Evolutionary conservation across 495 filamentous ascomycete genomes (phyloP).

Genomic region (Tuber calosporum): DNA sequence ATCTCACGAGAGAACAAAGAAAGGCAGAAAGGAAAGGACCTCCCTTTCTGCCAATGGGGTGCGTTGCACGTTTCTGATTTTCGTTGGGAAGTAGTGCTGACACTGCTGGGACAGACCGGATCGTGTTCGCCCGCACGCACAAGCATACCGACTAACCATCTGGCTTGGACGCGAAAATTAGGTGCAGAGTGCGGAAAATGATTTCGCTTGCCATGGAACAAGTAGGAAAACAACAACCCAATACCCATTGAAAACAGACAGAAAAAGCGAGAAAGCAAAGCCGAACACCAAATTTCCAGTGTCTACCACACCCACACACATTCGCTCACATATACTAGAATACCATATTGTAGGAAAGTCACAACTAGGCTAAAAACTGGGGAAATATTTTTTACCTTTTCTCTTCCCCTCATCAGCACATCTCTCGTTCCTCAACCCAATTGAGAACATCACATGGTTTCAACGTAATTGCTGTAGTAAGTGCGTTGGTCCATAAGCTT

Average conservation of each 20-base stretch:
- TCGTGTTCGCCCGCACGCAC: not conserved
- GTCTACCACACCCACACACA: not conserved
- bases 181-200: not conserved
- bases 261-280: slow-evolving; percentile 16
- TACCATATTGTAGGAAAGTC: not conserved
- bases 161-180: not conserved
- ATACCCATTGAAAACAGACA: slow-evolving; percentile 2
- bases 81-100: not conserved
- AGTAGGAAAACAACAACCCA: slow-evolving; percentile 21
- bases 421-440: not conserved
- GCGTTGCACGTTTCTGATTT: not conserved
- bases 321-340: not conserved
- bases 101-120: not conserved
- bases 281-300: slow-evolving; percentile 4
- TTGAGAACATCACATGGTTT: slow-evolving; percentile 31
- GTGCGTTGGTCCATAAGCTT: slow-evolving; percentile 12
- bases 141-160: not conserved
- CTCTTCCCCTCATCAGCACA: not conserved
- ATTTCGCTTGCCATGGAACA: slow-evolving; percentile 23
- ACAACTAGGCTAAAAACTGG: not conserved
- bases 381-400: not conserved
- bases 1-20: not conserved
- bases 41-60: not conserved
- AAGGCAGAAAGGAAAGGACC: not conserved
- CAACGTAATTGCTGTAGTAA: slow-evolving; percentile 36